Evolutionary conservation across 2,329 filamentous ascomycete species (phyloP), one percentile per base, ranked within the genome.

Genomic region (Pleomassaria siparia): DNA sequence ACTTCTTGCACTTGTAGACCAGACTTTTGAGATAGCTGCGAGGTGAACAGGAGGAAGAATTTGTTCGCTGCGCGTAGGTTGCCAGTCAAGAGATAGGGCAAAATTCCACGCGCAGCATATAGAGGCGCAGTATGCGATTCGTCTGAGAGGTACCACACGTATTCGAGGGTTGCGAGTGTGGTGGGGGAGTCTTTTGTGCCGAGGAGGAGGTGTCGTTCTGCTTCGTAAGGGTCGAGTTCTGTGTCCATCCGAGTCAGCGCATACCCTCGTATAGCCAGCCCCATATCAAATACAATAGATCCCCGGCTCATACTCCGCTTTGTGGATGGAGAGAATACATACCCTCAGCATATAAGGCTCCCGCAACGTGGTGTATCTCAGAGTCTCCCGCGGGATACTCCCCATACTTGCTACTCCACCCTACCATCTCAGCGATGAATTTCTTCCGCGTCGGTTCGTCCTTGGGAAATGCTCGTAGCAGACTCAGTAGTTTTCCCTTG

Each of bases 391-490:
- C 88, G 40, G 94, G 91, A 69, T 88, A 89, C 37, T 94, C 88
- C 58, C 91, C 90, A 64, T 84, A 87, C 69, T 88, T 92, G 46
- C 84, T 80, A 47, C 90, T 95, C 94, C 94, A 99, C 81, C 80
- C 81, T 58, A 96, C 84, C 67, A 91, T 87, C 68, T 96, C 91
- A 20, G 82, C 84, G 33, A 97, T 87, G 66, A 91, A 96, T 73
- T 89, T 89, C 82, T 96, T 97, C 66, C 91, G 83, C 46, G 88
- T 95, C 3, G 92, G 92, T 74, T 99, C 94, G 44, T 87, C 85
- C 21, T 81, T 75, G 12, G 87, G 84, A 62, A 99, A 97, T 29
- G 91, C 80, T 45, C 89, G 81, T 65, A 99, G 73, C 40, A 95
- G 81, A 16, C 86, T 86, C 62, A 97, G 75, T 45, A 97, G 74